phyloP scores from a whole-genome alignment of 2,329 filamentous ascomycete genomes.

The Alternaria solani region DNA sequence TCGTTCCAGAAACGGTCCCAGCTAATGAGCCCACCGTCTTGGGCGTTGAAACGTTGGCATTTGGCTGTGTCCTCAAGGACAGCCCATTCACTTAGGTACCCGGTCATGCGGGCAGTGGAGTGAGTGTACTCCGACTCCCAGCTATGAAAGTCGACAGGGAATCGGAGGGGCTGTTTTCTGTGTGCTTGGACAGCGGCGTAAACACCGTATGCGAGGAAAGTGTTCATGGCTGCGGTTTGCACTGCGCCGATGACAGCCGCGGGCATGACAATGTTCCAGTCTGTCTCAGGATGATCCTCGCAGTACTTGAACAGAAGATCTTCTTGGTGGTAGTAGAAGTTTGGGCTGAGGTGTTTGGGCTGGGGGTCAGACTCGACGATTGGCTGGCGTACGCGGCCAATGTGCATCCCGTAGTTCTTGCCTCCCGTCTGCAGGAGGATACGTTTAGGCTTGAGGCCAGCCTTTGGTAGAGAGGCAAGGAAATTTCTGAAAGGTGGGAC shows the following conservation, averaged over 20 bases:
- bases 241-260: neutral
- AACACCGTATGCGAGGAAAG: slow-evolving; percentile 13
- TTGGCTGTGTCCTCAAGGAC: slow-evolving; percentile 16
- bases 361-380: slow-evolving; percentile 24
- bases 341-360: slow-evolving; percentile 20
- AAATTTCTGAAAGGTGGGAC: slow-evolving; percentile 18
- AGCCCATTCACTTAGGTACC: slow-evolving; percentile 25
- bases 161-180: slow-evolving; percentile 15
- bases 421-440: slow-evolving; percentile 24
- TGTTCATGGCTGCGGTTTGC: slow-evolving; percentile 19
- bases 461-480: slow-evolving; percentile 11
- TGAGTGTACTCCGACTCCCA: slow-evolving; percentile 18
- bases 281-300: slow-evolving; percentile 9
- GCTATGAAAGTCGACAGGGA: slow-evolving; percentile 6
- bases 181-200: slow-evolving; percentile 21
- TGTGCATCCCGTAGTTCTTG: slow-evolving; percentile 22
- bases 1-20: slow-evolving; percentile 21
- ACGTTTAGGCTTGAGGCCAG: slow-evolving; percentile 16
- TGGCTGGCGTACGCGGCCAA: slow-evolving; percentile 19
- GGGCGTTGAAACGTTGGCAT: slow-evolving; percentile 17
- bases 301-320: slow-evolving; percentile 15
- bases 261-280: slow-evolving; percentile 16
- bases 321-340: slow-evolving; percentile 28
- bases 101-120: slow-evolving; percentile 21
- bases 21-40: slow-evolving; percentile 8